Evolutionary conservation across 176 grass and related monocot genomes (phyloP).

Genomic region (Aegilops umbellulata): DNA sequence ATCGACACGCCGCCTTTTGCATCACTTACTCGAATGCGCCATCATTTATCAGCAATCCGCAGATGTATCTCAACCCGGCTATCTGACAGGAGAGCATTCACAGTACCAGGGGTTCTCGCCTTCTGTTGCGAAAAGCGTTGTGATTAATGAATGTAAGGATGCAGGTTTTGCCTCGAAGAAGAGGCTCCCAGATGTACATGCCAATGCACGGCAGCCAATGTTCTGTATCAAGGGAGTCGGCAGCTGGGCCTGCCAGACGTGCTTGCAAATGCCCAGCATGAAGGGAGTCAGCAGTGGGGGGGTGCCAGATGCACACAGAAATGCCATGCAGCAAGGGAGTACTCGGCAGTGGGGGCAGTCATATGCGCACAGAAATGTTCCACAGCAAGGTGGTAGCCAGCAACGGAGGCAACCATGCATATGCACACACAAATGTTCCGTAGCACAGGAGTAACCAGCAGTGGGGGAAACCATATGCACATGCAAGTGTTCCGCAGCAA

Average conservation of each 20-base stretch:
- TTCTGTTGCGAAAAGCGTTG: conserved; percentile 1
- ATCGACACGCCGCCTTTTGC: neutral
- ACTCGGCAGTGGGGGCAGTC: neutral
- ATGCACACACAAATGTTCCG: neutral
- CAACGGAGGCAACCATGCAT: neutral
- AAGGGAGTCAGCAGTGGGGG: neutral
- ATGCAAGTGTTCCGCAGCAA: neutral
- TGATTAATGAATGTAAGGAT: neutral
- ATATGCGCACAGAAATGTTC: neutral
- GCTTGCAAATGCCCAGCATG: neutral
- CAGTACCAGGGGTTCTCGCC: neutral
- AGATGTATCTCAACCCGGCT: neutral
- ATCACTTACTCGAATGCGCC: neutral
- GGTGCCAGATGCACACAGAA: neutral
- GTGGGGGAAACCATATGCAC: neutral
- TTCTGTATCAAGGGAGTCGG: neutral
- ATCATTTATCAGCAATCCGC: conserved; percentile 19
- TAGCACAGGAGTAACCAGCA: neutral
- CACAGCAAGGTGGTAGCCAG: neutral
- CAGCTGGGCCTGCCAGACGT: neutral
- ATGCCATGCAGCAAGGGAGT: neutral
- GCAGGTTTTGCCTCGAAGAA: neutral
- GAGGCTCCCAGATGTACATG: neutral
- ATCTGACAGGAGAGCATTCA: conserved; percentile 20
- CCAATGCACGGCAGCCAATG: neutral